A percentile compares a stretch with the other conserved stretches of the same genome.
phyloP scores from a whole-genome alignment of 2,329 filamentous ascomycete species.

The Paraphaeosphaeria minitans region DNA sequence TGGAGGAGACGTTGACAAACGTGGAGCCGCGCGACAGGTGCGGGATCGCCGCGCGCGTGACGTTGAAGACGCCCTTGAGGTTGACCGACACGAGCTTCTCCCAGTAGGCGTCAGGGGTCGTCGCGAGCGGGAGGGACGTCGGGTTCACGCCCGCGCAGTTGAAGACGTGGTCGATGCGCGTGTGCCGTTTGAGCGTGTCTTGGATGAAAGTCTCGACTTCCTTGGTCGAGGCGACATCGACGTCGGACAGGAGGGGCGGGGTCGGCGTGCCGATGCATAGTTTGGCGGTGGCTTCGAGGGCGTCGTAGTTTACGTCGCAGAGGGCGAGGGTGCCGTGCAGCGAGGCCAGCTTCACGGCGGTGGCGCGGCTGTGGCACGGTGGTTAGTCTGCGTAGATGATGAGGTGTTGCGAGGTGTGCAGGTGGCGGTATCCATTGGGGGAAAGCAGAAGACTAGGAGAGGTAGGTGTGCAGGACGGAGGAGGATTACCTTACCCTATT shows the following conservation, averaged over 20 bases:
- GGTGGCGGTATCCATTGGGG: no score
- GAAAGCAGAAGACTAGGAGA: no score
- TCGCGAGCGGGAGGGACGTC: conserved; percentile 47
- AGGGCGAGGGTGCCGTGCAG: conserved; percentile 49
- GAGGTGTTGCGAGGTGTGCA: background rate
- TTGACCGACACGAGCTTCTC: conserved; percentile 54
- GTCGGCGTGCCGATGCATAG: conserved; percentile 47
- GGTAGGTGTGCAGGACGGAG: background rate
- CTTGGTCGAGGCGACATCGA: conserved; percentile 54
- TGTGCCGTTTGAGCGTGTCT: conserved; percentile 38
- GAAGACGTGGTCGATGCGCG: conserved; percentile 50
- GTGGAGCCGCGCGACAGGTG: conserved; percentile 31
- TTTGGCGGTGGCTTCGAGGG: conserved; percentile 49
- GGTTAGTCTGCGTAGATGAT: conserved; percentile 1
- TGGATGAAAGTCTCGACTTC: conserved; percentile 53
- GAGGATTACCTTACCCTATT: conserved; percentile 48
- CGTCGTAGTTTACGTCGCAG: conserved; percentile 46
- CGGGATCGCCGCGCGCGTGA: conserved; percentile 51
- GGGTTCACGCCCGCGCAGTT: conserved; percentile 58
- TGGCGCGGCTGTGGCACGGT: conserved; percentile 45
- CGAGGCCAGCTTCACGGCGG: conserved; percentile 54
- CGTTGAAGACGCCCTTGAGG: conserved; percentile 52
- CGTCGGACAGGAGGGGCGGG: conserved; percentile 35
- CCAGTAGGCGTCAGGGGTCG: conserved; percentile 55
- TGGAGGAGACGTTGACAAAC: conserved; percentile 39